Base-by-base conservation (phyloP, 2,329 filamentous ascomycete genomes). In the Penicillium brasilianum region DNA sequence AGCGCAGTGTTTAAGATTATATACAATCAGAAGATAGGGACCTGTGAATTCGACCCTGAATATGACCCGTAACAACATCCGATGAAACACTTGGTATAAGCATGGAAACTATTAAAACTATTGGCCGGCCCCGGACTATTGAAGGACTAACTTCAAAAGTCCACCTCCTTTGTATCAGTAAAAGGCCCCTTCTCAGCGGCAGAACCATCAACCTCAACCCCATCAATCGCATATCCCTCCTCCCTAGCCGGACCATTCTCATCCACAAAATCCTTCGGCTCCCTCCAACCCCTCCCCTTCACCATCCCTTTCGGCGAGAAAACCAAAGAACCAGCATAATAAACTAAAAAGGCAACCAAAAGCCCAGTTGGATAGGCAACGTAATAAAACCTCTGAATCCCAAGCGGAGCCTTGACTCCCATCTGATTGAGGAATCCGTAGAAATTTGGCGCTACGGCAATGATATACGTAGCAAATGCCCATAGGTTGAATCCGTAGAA, bases 341-440 rank as follows among this genome's bases (percentile, higher is more conserved):
- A 71, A 10, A 66, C 55, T 0, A 37, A 53, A 25, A 69, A 69
- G 0, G 63, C 62, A 22, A 71, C 53, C 4, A 71, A 46, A 58
- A 88, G 78, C 3, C 82, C 81, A 6, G 86, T 83, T 66, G 82
- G 81, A 58, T 82, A 84, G 0, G 85, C 84, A 25, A 88, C 76
- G 62, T 85, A 85, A 66, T 88, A 87, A 71, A 87, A 86, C 16
- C 72, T 52, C 49, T 64, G 30, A 18, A 68, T 67, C 0, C 72
- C 73, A 0, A 72, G 4, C 1, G 78, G 77, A 0, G 64, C 69
- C 18, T 59, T 55, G 4, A 81, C 76, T 1, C 78, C 79, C 73
- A 80, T 76, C 22, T 77, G 74, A 59, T 76, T 72, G 2, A 80
- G 66, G 49, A 81, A 81, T 0, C 77, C 78, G 49, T 76, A 77